Base-by-base conservation (phyloP, 73 alveolate species). In the Durusdinium trenchii region DNA sequence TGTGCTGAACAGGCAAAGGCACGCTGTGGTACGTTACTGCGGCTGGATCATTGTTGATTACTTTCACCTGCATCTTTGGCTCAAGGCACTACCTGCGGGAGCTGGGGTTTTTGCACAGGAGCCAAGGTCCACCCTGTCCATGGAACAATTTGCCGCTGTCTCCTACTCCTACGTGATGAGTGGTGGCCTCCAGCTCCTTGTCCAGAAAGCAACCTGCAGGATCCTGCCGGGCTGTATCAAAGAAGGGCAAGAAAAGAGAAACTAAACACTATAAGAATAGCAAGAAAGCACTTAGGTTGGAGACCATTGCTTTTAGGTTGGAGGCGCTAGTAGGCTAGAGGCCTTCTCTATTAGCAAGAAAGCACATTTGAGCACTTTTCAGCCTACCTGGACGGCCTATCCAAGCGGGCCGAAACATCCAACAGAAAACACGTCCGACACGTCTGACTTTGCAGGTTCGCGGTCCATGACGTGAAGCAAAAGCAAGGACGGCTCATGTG, bases 1-100 rank as follows among this genome's bases (percentile, higher is more conserved):
- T n/a, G n/a, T n/a, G n/a, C n/a, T n/a, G n/a, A n/a, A n/a, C n/a
- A n/a, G n/a, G n/a, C n/a, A n/a, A n/a, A n/a, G n/a, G n/a, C n/a
- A n/a, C n/a, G n/a, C n/a, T n/a, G n/a, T n/a, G n/a, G n/a, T n/a
- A n/a, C n/a, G n/a, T n/a, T n/a, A n/a, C n/a, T n/a, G n/a, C n/a
- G n/a, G n/a, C n/a, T n/a, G n/a, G n/a, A n/a, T n/a, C n/a, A n/a
- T n/a, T n/a, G n/a, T n/a, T n/a, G n/a, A n/a, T n/a, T n/a, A n/a
- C n/a, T n/a, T n/a, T n/a, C n/a, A n/a, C 18, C 73, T 60, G 73
- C 73, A 60, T 60, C 30, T 47, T 79, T 79, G 45, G 7, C 67
- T 79, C 90, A 79, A 79, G 90, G 64, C 90, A 79, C 16, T 81
- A 67, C 71, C 91, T 81, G 91, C 91, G 61, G 42, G 45, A 12